A percentile compares a stretch with the other conserved stretches of the same genome.
Evolutionary conservation across 371 early-diverging fungal genomes (phyloP).

Genomic region (Saksenaea oblongispora): DNA sequence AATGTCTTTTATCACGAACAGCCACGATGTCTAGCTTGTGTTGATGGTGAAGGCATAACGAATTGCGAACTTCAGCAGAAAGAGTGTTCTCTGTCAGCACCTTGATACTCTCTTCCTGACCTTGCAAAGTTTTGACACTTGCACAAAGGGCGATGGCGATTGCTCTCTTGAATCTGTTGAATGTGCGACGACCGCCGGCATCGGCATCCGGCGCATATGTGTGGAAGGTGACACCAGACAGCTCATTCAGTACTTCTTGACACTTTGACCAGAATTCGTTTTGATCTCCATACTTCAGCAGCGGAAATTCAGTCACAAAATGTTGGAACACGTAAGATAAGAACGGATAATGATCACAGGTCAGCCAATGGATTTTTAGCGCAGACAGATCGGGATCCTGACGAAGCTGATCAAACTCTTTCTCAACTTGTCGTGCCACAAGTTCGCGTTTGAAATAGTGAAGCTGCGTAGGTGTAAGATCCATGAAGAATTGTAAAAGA

Average conservation of each 20-base stretch:
- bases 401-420: constrained; percentile 21
- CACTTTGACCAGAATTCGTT: constrained; percentile 31
- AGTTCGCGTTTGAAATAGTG: constrained; percentile 38
- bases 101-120: constrained; percentile 27
- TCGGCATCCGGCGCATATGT: constrained; percentile 24
- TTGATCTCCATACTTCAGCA: constrained; percentile 24
- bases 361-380: neutral
- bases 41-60: constrained; percentile 5
- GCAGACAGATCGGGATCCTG: constrained; percentile 11
- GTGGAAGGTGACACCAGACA: constrained; percentile 22
- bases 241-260: constrained; percentile 27
- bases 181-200: constrained; percentile 24
- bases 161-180: constrained; percentile 28
- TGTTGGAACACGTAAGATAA: constrained; percentile 25
- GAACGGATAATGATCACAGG: constrained; percentile 20
- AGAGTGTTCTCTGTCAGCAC: neutral
- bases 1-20: constrained; percentile 13
- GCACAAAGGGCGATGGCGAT: constrained; percentile 25
- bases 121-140: constrained; percentile 26
- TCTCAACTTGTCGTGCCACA: constrained; percentile 19
- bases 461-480: constrained; percentile 21
- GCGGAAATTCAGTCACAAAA: constrained; percentile 32
- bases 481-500: constrained; percentile 10
- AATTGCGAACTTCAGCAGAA: neutral
- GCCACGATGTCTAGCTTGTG: neutral